Percentiles rank a stretch among this genome's conserved stretches.
Evolutionary conservation across 805 yeast genomes (phyloP).

Genomic region (Tetrapisispora nanseiensis): DNA sequence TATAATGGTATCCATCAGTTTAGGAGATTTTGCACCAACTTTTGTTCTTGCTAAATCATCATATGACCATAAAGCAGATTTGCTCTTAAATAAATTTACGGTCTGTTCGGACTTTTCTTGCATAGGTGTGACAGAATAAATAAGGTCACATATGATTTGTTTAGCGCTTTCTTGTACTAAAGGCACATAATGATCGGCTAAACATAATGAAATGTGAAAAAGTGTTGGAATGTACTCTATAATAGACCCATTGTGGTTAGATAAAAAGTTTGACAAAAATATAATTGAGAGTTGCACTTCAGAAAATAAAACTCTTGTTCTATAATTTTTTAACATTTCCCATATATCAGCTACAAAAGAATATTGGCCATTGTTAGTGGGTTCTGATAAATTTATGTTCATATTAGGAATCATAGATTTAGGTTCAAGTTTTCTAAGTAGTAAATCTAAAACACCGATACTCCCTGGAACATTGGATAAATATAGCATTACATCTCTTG

Average conservation of each 20-base stretch:
- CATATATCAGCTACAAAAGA: slow-evolving; percentile 75
- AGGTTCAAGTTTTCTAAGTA: slow-evolving; percentile 69
- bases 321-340: slow-evolving; percentile 41
- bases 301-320: slow-evolving; percentile 70
- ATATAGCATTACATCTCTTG: slow-evolving; percentile 75
- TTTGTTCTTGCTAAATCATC: slow-evolving; percentile 74
- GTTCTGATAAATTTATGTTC: slow-evolving; percentile 29
- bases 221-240: slow-evolving; percentile 56
- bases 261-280: slow-evolving; percentile 70
- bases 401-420: slow-evolving; percentile 79
- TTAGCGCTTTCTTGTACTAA: slow-evolving; percentile 80
- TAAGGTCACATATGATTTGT: slow-evolving; percentile 59
- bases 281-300: slow-evolving; percentile 80
- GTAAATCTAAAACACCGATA: slow-evolving; percentile 44
- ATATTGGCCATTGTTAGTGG: slow-evolving; percentile 34
- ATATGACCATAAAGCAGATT: slow-evolving; percentile 62
- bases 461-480: slow-evolving; percentile 47
- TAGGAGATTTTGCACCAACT: slow-evolving; percentile 75
- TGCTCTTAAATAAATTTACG: slow-evolving; percentile 46
- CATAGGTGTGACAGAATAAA: slow-evolving; percentile 50
- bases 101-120: slow-evolving; percentile 46
- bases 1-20: slow-evolving; percentile 68
- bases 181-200: slow-evolving; percentile 79
- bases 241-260: slow-evolving; percentile 55
- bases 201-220: slow-evolving; percentile 67